Base-by-base conservation (phyloP, 345 rosid species). In the Populus alba region DNA sequence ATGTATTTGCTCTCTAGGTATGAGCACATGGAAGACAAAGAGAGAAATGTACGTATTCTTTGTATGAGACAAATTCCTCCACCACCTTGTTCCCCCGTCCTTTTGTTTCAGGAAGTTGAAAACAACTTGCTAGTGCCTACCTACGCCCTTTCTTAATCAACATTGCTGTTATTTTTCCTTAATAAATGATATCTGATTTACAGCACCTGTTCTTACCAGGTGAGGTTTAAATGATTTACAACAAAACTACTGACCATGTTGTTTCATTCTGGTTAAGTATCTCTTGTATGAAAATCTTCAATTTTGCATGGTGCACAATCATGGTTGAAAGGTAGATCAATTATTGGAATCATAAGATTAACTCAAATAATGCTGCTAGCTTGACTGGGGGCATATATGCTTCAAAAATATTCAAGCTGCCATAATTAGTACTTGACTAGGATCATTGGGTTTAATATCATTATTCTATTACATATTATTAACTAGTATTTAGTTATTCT, bases 31-130 rank as follows among this genome's bases (percentile, higher is more conserved):
- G 45, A 76, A 79, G 68, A 62, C 72, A n/a, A 70, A 72, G 62
- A 73, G 63, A 43, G 74, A 75, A 8, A 74, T 69, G 27, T 72
- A 76, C 77, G 66, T 69, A 84, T 79, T 82, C 84, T 82, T 70
- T 71, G 76, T 53, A n/a, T 66, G 74, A 80, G 73, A 82, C 83
- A 85, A 79, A 78, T 77, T 61, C 20, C 23, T 79, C 65, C 4
- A 41, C 31, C 68, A 31, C 70, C 66, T 49, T 75, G 35, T 20
- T 82, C 49, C 47, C 51, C 9, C 33, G 29, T 75, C 78, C 35
- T 22, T 47, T 66, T 57, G 65, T 72, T 78, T 71, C 25, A 53
- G 45, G 62, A n/a, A 41, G 45, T 41, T 59, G 49, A 49, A 73
- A 79, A 43, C 22, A 53, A 17, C 72, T 12, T 51, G n/a, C n/a